These are phyloP conservation scores for Thelonectria blattea DNA, from an alignment of 2,329 filamentous ascomycete genomes.

Conservation along the genomic window DNA sequence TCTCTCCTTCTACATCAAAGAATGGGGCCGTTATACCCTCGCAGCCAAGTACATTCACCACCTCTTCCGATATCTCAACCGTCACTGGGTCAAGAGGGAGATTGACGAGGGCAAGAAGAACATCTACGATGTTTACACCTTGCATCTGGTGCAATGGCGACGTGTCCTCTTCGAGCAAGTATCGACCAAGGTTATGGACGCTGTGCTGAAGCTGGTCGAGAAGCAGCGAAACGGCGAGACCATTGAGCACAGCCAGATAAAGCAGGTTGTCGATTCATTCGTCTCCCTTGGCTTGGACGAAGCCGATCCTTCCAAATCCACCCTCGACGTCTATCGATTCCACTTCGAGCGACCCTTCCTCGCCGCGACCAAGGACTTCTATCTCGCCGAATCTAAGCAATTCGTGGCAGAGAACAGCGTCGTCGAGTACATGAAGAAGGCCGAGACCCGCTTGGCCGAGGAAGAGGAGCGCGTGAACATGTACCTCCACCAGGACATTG, in stretches of 20 bases:
- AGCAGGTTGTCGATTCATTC: constrained; percentile 95
- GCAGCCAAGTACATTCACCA: constrained; percentile 98
- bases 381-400: constrained; percentile 88
- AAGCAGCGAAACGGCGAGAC: constrained; percentile 98
- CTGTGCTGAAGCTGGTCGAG: constrained; percentile 92
- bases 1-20: constrained; percentile 89
- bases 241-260: constrained; percentile 96
- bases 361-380: constrained; percentile 81
- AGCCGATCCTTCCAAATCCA: constrained; percentile 89
- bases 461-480: constrained; percentile 93
- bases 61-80: constrained; percentile 92
- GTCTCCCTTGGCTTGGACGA: constrained; percentile 95
- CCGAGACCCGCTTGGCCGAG: constrained; percentile 84
- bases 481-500: constrained; percentile 91
- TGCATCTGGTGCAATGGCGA: constrained; percentile 96
- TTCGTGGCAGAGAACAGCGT: constrained; percentile 97
- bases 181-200: constrained; percentile 88
- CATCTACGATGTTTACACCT: constrained; percentile 96
- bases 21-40: constrained; percentile 95
- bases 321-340: constrained; percentile 89
- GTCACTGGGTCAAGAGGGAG: constrained; percentile 98
- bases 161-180: constrained; percentile 86
- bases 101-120: constrained; percentile 99
- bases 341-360: constrained; percentile 96
- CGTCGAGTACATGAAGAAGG: constrained; percentile 99